Evolutionary conservation across 257 asterid species (phyloP), one percentile per base, ranked within the genome.

Genomic region (Buddleja alternifolia): DNA sequence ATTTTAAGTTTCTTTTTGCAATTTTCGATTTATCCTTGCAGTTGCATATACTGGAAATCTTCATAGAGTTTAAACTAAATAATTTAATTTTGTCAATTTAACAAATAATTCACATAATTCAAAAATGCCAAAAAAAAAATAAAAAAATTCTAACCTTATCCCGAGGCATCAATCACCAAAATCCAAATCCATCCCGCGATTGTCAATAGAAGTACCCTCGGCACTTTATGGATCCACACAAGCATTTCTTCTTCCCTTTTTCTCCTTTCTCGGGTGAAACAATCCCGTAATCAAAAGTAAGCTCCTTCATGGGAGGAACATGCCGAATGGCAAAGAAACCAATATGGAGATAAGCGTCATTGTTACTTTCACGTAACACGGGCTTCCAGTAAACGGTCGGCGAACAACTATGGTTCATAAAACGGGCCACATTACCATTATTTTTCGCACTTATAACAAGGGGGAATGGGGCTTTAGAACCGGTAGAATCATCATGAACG

Each of bases 281-380:
- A 69, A 81, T 61, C 66, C 97, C 99, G 70, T 91, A 94, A 69
- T 94, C 93, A 77, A 45, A 89, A 4, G 90, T 86, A 67, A 94
- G 81, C 86, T 94, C 97, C 34, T 85, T 96, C 97, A 94, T 72
- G 8, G 97, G 99, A 60, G 99, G 99, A 58, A 94, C 80, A 63
- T 91, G 97, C 2, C 82, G 69, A 64, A 80, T 72, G 60, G 99
- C 88, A 67, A 91, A 94, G 83, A 94, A 86, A 20, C 85, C 99
- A 72, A 94, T 73, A 54, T 91, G 96, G 74, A 91, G 84, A 78
- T 74, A 84, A 0, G 79, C 77, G 12, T 84, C 96, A 61, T 67
- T 78, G 78, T 84, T 75, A 59, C 80, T 82, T 61, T 91, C 96
- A 34, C 88, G 88, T 66, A 94, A 54, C 73, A 94, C 89, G 6